Evolutionary conservation across 306 rosid genomes (phyloP), one percentile per base, ranked within the genome.

Genomic region (Casuarina equisetifolia): DNA sequence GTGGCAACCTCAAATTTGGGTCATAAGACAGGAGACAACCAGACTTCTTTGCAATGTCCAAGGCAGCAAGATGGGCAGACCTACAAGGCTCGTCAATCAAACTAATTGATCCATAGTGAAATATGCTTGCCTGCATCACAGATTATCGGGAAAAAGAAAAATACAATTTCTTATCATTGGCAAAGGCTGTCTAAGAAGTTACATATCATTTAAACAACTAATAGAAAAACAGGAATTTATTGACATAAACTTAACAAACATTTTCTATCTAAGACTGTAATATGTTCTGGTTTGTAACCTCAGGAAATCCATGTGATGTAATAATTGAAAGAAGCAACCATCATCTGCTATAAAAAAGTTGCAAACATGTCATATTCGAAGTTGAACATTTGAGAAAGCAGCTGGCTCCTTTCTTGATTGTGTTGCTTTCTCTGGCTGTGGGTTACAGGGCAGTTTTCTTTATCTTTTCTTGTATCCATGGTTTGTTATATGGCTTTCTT

Each of bases 31-130:
- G 86, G 17, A 82, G 50, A 59, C 59, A 40, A 12, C 82, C 80
- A 36, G 54, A 39, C 69, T 40, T 64, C 76, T 79, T 82, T n/a
- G 86, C 86, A 38, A 46, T 20, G 70, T 42, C 48, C 75, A 85
- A 68, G 77, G 82, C 86, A 20, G 72, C 75, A 76, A 79, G 52
- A 52, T 82, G 88, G 44, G 82, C 58, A 67, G 82, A 85, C 73
- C 77, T 82, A 38, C 78, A 82, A 38, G 82, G 84, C 70, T 82
- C 82, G 53, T 38, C 57, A 63, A 82, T 74, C 43, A 85, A 69
- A 72, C 78, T 85, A 19, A 69, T 59, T 44, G 88, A 85, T 76
- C 88, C 84, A 74, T 82, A 82, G 61, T 82, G 86, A 74, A 85
- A 82, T 66, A 82, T 73, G 43, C 68, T 69, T 6, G 86, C 84